phyloP scores from a whole-genome alignment of 2,329 filamentous ascomycete genomes.

The Scedosporium minutisporum region DNA sequence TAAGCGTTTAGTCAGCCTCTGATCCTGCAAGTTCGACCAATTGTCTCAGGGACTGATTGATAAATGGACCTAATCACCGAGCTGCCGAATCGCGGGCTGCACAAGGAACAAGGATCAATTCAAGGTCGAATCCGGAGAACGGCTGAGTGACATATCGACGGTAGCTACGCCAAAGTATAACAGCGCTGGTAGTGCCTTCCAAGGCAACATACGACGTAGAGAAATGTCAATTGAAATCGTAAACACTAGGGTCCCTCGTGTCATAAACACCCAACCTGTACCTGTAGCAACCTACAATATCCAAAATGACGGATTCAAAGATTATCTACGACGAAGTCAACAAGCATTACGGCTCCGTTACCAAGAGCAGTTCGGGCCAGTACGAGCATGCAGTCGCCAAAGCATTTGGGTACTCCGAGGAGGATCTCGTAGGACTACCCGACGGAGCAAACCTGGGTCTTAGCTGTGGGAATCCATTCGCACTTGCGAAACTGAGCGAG shows the following conservation, averaged over 20 bases:
- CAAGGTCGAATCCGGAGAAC: no score
- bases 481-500: slow-evolving; percentile 34
- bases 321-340: slow-evolving; percentile 24
- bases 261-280: no score
- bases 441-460: slow-evolving; percentile 40
- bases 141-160: background rate
- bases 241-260: background rate
- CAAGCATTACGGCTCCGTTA: slow-evolving; percentile 24
- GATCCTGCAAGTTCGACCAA: no score
- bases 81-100: no score
- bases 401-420: slow-evolving; percentile 41
- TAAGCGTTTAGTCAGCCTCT: background rate
- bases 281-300: background rate
- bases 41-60: no score
- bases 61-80: no score
- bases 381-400: slow-evolving; percentile 33
- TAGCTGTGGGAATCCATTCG: slow-evolving; percentile 44
- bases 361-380: slow-evolving; percentile 16
- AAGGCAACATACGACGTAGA: background rate
- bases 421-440: slow-evolving; percentile 36
- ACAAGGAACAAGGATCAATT: no score
- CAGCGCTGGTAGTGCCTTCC: background rate
- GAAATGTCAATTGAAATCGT: background rate
- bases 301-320: slow-evolving; percentile 17
- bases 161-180: background rate